These are phyloP conservation scores for Emmonsia crescens DNA, from an alignment of 2,329 filamentous ascomycete species.

Conservation along the genomic window DNA sequence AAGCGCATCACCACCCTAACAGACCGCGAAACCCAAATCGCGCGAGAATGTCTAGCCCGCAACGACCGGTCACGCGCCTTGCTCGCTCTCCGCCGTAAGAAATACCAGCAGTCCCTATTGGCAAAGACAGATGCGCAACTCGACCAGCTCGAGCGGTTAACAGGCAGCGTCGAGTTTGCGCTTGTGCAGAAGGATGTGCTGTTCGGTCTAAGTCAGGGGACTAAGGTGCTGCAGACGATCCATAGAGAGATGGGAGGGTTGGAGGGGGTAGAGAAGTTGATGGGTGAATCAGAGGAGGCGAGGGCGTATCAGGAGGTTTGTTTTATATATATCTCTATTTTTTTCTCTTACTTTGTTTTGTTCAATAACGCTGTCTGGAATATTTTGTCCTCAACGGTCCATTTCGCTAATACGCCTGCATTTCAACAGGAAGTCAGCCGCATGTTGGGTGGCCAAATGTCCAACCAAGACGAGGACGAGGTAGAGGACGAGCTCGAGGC, in stretches of 20 bases:
- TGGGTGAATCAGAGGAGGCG: slow-evolving; percentile 85
- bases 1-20: slow-evolving; percentile 79
- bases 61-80: slow-evolving; percentile 74
- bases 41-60: slow-evolving; percentile 66
- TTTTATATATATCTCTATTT: slow-evolving; percentile 4
- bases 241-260: slow-evolving; percentile 93
- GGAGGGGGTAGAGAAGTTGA: slow-evolving; percentile 85
- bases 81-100: slow-evolving; percentile 83
- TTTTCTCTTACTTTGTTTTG: neutral
- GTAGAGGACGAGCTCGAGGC: slow-evolving; percentile 90
- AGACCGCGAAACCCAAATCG: slow-evolving; percentile 74
- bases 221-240: slow-evolving; percentile 78
- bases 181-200: slow-evolving; percentile 94
- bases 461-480: slow-evolving; percentile 92
- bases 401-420: neutral
- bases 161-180: slow-evolving; percentile 84
- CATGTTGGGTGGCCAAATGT: slow-evolving; percentile 77
- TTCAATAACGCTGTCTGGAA: no score
- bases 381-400: neutral
- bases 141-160: slow-evolving; percentile 84
- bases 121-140: slow-evolving; percentile 85
- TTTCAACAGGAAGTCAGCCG: slow-evolving; percentile 70
- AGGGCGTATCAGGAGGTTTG: slow-evolving; percentile 78
- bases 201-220: slow-evolving; percentile 86
- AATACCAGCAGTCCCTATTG: slow-evolving; percentile 87